phyloP scores from a whole-genome alignment of 768 basidiomycete genomes.

The Rhizopogon vinicolor region DNA sequence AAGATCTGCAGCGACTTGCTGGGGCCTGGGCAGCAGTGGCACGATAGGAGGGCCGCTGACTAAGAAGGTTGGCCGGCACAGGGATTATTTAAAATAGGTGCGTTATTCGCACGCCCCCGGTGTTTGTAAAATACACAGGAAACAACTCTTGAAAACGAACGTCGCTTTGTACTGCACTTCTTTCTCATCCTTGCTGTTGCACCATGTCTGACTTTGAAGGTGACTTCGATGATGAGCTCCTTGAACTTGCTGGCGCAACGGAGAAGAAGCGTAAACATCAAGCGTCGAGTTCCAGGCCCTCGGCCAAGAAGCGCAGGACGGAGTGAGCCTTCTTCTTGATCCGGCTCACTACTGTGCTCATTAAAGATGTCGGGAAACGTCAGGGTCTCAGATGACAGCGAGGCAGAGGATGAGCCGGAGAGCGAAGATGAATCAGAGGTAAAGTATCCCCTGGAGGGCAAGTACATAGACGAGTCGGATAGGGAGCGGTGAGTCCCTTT shows the following conservation, averaged over 20 bases:
- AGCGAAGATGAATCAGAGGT: constrained; percentile 56
- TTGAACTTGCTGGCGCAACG: constrained; percentile 71
- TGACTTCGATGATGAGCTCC: constrained; percentile 65
- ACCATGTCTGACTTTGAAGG: constrained; percentile 49
- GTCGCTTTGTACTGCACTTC: neutral
- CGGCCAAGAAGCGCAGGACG: constrained; percentile 67
- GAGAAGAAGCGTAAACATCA: constrained; percentile 64
- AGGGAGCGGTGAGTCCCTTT: constrained; percentile 61
- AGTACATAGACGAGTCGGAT: constrained; percentile 83
- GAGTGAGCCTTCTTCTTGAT: constrained; percentile 45
- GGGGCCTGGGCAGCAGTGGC: too few species aligned
- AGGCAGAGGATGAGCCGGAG: constrained; percentile 54
- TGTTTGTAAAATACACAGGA: too few species aligned
- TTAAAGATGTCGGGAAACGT: constrained; percentile 4
- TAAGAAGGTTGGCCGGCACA: too few species aligned
- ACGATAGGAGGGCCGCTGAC: too few species aligned
- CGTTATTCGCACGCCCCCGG: too few species aligned
- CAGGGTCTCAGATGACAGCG: constrained; percentile 40
- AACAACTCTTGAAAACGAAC: too few species aligned
- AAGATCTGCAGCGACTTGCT: too few species aligned
- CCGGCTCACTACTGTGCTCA: constrained; percentile 4
- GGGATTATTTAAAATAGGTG: too few species aligned
- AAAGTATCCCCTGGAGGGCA: constrained; percentile 89
- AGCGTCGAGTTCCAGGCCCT: constrained; percentile 38
- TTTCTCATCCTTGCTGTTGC: neutral